Conservation (phyloP, 441 rosid genomes). For the Brassica balearica region DNA sequence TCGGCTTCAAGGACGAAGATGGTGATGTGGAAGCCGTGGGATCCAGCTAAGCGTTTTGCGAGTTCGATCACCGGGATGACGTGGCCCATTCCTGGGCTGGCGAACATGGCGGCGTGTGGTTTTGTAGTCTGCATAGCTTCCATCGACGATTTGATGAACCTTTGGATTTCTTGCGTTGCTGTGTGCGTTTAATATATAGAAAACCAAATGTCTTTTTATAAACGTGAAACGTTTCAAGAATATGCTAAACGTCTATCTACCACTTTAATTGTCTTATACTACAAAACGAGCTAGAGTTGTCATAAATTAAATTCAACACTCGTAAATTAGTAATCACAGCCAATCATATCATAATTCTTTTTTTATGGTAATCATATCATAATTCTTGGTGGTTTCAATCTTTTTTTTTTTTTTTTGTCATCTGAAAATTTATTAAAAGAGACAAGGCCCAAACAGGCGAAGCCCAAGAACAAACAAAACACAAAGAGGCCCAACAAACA, state of each 20-base stretch:
- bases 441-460: no score
- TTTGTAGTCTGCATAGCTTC: slow-evolving; percentile 31
- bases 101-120: slow-evolving; percentile 47
- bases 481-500: no score
- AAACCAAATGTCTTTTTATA: slow-evolving; percentile 1
- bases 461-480: no score
- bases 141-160: not conserved
- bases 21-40: slow-evolving; percentile 46
- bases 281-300: not conserved
- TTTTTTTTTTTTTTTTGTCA: no score
- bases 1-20: slow-evolving; percentile 47
- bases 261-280: not conserved
- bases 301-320: not conserved
- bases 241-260: slow-evolving; percentile 10
- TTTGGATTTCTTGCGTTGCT: not conserved
- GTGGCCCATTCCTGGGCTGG: slow-evolving; percentile 60
- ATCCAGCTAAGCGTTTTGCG: slow-evolving; percentile 46
- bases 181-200: slow-evolving; percentile 20
- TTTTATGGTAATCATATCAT: not conserved
- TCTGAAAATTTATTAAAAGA: no score
- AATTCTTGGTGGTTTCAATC: no score
- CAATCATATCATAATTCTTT: not conserved
- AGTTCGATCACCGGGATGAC: slow-evolving; percentile 55
- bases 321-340: not conserved
- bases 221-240: not conserved